phyloP scores from a whole-genome alignment of 2,329 filamentous ascomycete genomes.

The Penicillium frequentans region DNA sequence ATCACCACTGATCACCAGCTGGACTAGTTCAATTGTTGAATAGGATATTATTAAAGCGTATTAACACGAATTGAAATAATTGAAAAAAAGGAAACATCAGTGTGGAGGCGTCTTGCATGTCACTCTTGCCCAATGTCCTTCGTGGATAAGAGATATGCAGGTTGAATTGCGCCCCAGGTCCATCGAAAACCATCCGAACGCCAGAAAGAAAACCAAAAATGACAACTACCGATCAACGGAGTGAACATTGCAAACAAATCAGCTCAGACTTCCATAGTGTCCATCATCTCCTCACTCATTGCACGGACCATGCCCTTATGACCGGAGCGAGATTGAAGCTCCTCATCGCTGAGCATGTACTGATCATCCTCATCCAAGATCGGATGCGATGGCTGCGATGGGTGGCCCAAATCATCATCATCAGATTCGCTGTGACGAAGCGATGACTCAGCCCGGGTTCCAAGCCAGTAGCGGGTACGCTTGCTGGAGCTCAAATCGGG shows the following conservation, averaged over 20 bases:
- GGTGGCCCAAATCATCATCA: conserved; percentile 44
- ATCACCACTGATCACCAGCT: background rate
- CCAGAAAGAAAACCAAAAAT: conserved; percentile 14
- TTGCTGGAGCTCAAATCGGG: conserved; percentile 67
- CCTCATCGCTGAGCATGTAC: conserved; percentile 48
- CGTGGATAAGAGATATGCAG: conserved; percentile 18
- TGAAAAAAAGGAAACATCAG: background rate
- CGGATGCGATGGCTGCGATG: conserved; percentile 21
- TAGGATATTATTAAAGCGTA: conserved; percentile 17
- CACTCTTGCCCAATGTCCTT: conserved; percentile 16
- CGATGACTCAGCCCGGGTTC: conserved; percentile 56
- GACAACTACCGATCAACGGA: conserved; percentile 20
- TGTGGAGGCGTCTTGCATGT: conserved; percentile 11
- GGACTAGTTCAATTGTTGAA: background rate
- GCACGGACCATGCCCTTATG: conserved; percentile 50
- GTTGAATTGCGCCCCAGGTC: conserved; percentile 25
- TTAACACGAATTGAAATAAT: conserved; percentile 11
- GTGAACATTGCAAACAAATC: conserved; percentile 9
- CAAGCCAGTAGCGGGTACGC: conserved; percentile 85
- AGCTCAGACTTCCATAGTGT: conserved; percentile 54
- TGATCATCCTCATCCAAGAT: conserved; percentile 43
- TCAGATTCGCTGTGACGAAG: conserved; percentile 39
- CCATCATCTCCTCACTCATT: conserved; percentile 55
- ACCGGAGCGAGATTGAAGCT: conserved; percentile 36
- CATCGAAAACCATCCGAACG: conserved; percentile 15